Conservation (phyloP, 345 rosid species). For the Syzygium oleosum region DNA sequence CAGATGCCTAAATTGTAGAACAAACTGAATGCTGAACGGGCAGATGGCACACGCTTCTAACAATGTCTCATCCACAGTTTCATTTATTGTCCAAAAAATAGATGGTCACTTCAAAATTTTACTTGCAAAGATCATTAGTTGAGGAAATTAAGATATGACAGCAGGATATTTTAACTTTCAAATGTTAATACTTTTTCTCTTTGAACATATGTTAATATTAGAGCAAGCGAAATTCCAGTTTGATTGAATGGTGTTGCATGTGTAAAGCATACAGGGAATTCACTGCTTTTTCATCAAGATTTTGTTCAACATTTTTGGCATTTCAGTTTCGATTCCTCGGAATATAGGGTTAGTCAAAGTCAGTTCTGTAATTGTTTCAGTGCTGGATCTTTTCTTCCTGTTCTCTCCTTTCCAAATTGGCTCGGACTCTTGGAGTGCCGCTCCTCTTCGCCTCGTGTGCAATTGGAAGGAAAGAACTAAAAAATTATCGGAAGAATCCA, state of each 20-base stretch:
- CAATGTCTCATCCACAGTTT: not conserved
- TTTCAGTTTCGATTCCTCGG: not conserved
- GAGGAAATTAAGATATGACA: not conserved
- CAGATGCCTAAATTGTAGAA: not conserved
- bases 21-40: not conserved
- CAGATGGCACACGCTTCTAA: not conserved
- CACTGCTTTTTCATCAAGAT: not conserved
- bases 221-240: not conserved
- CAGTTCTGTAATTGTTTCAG: not conserved
- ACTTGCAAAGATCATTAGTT: not conserved
- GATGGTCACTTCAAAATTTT: not conserved
- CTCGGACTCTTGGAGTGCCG: not conserved
- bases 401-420: not conserved
- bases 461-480: not conserved
- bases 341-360: not conserved
- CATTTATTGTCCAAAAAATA: not conserved
- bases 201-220: not conserved
- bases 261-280: not conserved
- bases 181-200: not conserved
- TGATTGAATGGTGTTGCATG: not conserved
- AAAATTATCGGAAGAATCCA: not conserved
- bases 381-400: not conserved
- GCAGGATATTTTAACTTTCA: not conserved
- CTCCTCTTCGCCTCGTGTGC: not conserved
- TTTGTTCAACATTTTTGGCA: not conserved